Evolutionary conservation across 164 flowering plant genomes (phyloP).

Genomic region (Saururus chinensis): DNA sequence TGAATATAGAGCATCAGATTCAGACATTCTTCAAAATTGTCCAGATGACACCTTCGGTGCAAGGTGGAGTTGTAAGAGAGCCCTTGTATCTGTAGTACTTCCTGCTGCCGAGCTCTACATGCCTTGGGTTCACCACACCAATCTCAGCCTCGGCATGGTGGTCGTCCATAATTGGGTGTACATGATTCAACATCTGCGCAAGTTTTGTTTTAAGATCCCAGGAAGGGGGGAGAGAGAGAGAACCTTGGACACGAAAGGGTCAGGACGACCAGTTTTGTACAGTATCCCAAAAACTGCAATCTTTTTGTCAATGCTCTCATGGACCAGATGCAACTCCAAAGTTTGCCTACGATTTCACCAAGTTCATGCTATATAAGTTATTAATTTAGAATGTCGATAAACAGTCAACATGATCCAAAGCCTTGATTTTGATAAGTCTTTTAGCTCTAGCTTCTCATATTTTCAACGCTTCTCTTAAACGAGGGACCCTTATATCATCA

Average conservation of each 20-base stretch:
- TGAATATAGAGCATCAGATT: background rate
- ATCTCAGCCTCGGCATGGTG: background rate
- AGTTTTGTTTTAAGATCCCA: background rate
- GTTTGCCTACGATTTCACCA: background rate
- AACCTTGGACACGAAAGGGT: constrained; percentile 42
- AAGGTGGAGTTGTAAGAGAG: constrained; percentile 24
- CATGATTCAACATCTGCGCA: constrained; percentile 8
- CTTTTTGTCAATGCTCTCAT: constrained; percentile 22
- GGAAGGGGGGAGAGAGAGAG: background rate
- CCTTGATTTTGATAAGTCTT: background rate
- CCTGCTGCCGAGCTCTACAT: constrained; percentile 7
- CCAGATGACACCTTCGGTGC: constrained; percentile 21
- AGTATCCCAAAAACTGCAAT: constrained; percentile 43
- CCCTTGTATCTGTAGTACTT: constrained; percentile 22
- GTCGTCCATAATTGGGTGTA: background rate
- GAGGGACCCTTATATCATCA: background rate
- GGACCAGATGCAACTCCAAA: constrained; percentile 56
- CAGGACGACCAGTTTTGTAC: constrained; percentile 43
- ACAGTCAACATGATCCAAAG: background rate
- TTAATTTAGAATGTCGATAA: background rate
- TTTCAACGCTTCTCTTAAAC: background rate
- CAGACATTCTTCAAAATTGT: constrained; percentile 15
- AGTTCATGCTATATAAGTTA: background rate
- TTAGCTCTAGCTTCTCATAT: background rate
- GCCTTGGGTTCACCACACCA: constrained; percentile 10